phyloP scores from a whole-genome alignment of 805 yeast species.

The Pichia ethanolica region DNA sequence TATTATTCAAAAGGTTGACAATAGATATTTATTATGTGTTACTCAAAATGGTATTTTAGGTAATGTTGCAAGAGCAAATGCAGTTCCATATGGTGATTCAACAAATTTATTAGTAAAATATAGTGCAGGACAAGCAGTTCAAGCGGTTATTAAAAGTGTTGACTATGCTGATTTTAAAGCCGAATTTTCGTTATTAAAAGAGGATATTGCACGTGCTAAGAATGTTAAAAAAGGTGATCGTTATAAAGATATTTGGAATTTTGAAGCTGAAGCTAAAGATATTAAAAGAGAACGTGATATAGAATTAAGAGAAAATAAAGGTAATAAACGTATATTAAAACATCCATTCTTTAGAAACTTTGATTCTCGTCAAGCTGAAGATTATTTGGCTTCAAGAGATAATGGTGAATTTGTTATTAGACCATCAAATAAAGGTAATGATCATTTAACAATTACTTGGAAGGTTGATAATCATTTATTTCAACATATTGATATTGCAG shows the following conservation, averaged over 20 bases:
- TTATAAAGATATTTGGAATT: conserved; percentile 72
- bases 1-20: conserved; percentile 55
- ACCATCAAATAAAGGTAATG: conserved; percentile 86
- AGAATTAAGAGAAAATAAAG: conserved; percentile 57
- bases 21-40: conserved; percentile 30
- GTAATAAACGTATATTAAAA: conserved; percentile 71
- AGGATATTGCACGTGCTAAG: conserved; percentile 52
- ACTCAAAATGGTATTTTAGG: conserved; percentile 51
- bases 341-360: conserved; percentile 88
- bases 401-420: conserved; percentile 92
- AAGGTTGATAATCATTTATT: conserved; percentile 85
- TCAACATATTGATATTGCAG: conserved; percentile 86
- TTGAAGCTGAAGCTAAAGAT: conserved; percentile 65
- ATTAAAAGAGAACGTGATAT: conserved; percentile 47
- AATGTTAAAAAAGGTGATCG: conserved; percentile 35
- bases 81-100: conserved; percentile 42
- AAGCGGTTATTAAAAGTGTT: conserved; percentile 65
- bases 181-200: conserved; percentile 60
- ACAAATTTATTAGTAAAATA: conserved; percentile 33
- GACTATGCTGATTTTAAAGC: conserved; percentile 73
- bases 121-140: conserved; percentile 72
- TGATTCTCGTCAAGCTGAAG: conserved; percentile 85
- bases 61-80: conserved; percentile 25
- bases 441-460: conserved; percentile 92
- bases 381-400: conserved; percentile 76